phyloP scores from a whole-genome alignment of 176 grass and related monocot genomes.

The Avena insularis region DNA sequence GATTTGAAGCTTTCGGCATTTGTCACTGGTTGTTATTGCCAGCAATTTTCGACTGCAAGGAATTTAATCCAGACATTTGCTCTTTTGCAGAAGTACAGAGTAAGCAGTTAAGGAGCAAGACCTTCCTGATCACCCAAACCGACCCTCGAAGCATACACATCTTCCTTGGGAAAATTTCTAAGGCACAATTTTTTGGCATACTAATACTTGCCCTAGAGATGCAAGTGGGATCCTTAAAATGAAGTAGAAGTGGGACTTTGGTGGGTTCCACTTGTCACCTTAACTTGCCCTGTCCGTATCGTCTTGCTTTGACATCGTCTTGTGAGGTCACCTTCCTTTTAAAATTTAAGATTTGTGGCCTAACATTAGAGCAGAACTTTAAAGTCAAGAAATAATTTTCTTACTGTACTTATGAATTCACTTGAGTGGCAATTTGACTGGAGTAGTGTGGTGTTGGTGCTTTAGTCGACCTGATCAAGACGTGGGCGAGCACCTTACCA shows the following conservation, averaged over 20 bases:
- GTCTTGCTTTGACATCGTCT: not conserved
- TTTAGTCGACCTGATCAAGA: no score
- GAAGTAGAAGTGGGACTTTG: no score
- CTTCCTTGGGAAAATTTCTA: not conserved
- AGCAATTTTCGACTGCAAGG: not conserved
- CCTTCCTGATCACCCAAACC: not conserved
- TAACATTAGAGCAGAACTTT: not conserved
- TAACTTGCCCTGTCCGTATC: not conserved
- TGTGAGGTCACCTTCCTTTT: not conserved
- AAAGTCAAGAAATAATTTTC: not conserved
- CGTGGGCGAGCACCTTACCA: no score
- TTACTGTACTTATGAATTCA: not conserved
- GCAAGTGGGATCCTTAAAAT: no score
- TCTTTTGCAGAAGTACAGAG: slow-evolving; percentile 17
- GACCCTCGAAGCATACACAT: not conserved
- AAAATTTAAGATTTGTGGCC: not conserved
- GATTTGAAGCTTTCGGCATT: not conserved
- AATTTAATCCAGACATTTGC: not conserved
- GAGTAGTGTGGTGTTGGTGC: no score
- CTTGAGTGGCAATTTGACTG: not conserved
- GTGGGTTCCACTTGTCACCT: no score
- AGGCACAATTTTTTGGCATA: not conserved
- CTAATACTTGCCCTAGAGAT: not conserved
- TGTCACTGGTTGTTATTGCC: not conserved
- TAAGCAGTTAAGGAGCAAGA: not conserved